Evolutionary conservation across 2,329 filamentous ascomycete species (phyloP), one percentile per base, ranked within the genome.

Genomic region (Aspergillus ruber): DNA sequence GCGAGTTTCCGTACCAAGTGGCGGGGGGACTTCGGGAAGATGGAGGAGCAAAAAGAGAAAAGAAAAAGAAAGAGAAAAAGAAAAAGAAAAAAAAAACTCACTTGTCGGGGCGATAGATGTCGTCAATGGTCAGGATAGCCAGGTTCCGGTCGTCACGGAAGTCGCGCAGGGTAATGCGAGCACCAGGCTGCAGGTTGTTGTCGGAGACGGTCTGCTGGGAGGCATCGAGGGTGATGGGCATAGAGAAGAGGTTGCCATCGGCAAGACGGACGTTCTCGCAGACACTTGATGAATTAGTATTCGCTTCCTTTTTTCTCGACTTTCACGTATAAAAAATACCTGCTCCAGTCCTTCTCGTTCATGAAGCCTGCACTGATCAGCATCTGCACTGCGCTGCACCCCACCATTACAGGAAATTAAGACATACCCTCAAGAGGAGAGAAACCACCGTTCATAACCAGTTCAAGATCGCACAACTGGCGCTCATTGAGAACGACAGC

Each of bases 361-460:
- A 98, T 86, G 78, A 98, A 98, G 64, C 90, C 89, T 95, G 62
- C 50, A 47, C 18, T 49, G 46, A 55, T 48, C 49, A 46, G 33
- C 40, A 39, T 60, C 50, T 62, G 53, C 46, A 36, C 56, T 29
- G 25, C 25, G 25, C 25, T 29, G 9, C 45, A 50, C 39, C 45
- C 45, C 48, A 47, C 48, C 45, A 35, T 15, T 27, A 18, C 15
- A 7, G 23, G 10, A 33, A 33, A 46, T 45, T 49, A 50, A 36
- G 56, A 79, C 83, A 54, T 63, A 94, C 90, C 93, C 82, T 98
- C 91, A 36, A 98, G 82, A 50, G 93, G 93, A 56, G 90, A 96
- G 78, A 98, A 98, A 57, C 93, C 93, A 68, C 93, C 93, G 72
- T 90, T 97, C 71, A 98, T 84, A 65, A 98, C 90, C 73, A 98